Evolutionary conservation across 1,284 basidiomycete species (phyloP).

Genomic region (Cryptococcus wingfieldii): DNA sequence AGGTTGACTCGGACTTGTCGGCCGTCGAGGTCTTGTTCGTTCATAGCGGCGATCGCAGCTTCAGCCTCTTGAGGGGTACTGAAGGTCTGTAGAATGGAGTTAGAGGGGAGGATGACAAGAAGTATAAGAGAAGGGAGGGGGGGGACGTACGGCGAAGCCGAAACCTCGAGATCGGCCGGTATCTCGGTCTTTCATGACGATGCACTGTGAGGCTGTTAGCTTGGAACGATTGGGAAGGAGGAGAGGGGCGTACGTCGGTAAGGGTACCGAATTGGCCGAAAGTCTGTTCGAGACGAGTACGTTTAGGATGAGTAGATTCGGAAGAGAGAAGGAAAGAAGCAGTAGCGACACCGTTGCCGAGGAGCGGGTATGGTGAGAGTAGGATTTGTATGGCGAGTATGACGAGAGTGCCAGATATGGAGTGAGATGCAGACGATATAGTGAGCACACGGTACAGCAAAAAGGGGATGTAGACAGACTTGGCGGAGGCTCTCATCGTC

Average conservation of each 20-base stretch:
- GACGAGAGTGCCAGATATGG: constrained; percentile 6
- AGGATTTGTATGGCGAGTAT: neutral
- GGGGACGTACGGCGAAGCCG: constrained; percentile 66
- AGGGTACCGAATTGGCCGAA: constrained; percentile 47
- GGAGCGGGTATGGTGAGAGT: neutral
- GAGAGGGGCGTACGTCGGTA: constrained; percentile 24
- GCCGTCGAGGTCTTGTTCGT: constrained; percentile 92
- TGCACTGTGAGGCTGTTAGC: constrained; percentile 50
- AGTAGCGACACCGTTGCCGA: too few species aligned
- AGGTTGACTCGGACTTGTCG: constrained; percentile 85
- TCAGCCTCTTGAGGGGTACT: constrained; percentile 63
- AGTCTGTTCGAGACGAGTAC: constrained; percentile 20
- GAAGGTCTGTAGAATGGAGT: constrained; percentile 55
- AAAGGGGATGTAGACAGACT: constrained; percentile 67
- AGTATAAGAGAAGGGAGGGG: constrained; percentile 17
- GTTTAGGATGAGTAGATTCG: too few species aligned
- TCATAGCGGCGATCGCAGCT: constrained; percentile 69
- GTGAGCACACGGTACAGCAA: constrained; percentile 46
- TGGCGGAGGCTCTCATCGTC: constrained; percentile 78
- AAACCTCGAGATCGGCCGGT: constrained; percentile 94
- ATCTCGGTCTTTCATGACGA: constrained; percentile 97
- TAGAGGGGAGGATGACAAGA: neutral
- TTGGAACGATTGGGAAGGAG: too few species aligned
- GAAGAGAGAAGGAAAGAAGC: too few species aligned
- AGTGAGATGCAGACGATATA: constrained; percentile 8